Percentiles rank a stretch among this genome's conserved stretches.
Conservation (phyloP, 176 grass and related monocot genomes). For the Secale cereale region DNA sequence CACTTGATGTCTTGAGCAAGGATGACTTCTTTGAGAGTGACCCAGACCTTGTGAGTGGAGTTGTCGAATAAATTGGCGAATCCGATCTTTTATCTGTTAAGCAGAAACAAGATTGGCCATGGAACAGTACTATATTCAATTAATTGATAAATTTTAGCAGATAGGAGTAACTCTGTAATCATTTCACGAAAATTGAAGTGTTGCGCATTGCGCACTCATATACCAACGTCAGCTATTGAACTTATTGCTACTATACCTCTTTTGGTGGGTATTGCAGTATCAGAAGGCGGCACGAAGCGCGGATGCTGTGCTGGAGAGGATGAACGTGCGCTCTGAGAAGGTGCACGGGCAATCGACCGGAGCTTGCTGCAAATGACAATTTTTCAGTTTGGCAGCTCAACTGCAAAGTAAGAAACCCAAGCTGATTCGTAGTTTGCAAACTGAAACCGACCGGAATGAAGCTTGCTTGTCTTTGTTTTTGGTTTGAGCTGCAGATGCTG, state of each 20-base stretch:
- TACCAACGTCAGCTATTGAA: background rate
- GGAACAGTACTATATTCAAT: background rate
- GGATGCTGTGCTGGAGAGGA: slow-evolving; percentile 48
- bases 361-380: slow-evolving; percentile 54
- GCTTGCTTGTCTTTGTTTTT: slow-evolving; percentile 50
- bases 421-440: background rate
- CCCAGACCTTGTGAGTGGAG: slow-evolving; percentile 49
- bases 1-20: slow-evolving; percentile 75
- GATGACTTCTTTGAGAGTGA: slow-evolving; percentile 66
- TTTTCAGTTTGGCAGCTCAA: background rate
- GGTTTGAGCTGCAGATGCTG: slow-evolving; percentile 25
- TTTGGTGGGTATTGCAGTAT: slow-evolving; percentile 26
- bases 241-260: slow-evolving; percentile 24
- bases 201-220: background rate
- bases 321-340: slow-evolving; percentile 66
- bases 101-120: background rate
- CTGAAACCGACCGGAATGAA: slow-evolving; percentile 68
- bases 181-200: background rate
- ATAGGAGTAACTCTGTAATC: background rate
- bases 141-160: background rate
- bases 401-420: background rate
- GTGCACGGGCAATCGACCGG: slow-evolving; percentile 42
- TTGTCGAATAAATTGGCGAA: slow-evolving; percentile 34
- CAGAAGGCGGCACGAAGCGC: slow-evolving; percentile 19
- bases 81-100: slow-evolving; percentile 62